Evolutionary conservation across 1,284 basidiomycete species (phyloP), one percentile per base, ranked within the genome.

Genomic region (Taiwanofungus camphoratus): DNA sequence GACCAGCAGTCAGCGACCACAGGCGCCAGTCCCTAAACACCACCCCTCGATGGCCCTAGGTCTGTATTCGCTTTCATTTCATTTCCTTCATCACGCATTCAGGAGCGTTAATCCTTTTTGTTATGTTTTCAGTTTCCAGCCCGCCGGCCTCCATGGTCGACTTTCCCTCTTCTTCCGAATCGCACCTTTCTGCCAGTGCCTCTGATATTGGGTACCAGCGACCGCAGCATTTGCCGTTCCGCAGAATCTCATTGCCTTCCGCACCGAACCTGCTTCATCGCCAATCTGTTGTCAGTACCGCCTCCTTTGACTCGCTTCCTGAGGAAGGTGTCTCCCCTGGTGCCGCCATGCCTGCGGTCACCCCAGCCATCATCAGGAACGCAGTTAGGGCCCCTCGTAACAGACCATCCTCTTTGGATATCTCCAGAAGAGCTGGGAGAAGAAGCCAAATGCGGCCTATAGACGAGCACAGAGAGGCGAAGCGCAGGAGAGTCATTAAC

Each of bases 161-260:
- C 52, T 63, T 63, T 39, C 61, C 61, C 15, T 55, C 58, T 37
- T 53, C 56, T 41, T 47, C 57, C 44, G 56, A 59, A 23, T 48
- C 51, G 30, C 49, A 55, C 33, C 48, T 48, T 27, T 46, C 52
- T 19, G 22, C 49, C 22, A 49, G 49, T 30, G 16, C 50, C 13
- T 50, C 54, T 46, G 49, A 62, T 44, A 15, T 40, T 37, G 53
- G 39, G 42, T 48, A 50, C 35, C 53, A 52, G 36, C 62, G 66
- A 7, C 63, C 68, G 5, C 67, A 71, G 1, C 67, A 79, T 55
- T 70, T 75, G 52, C 83, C 85, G 7, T 88, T 88, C 58, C 76
- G 86, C 42, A 71, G 86, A 33, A 88, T 88, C 48, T 88, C 86
- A 12, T 65, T 88, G 6, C 86, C 86, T 11, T 72, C 77, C 6